These are phyloP conservation scores for Tillandsia leiboldiana DNA, from an alignment of 176 grass and related monocot species.

Conservation along the genomic window DNA sequence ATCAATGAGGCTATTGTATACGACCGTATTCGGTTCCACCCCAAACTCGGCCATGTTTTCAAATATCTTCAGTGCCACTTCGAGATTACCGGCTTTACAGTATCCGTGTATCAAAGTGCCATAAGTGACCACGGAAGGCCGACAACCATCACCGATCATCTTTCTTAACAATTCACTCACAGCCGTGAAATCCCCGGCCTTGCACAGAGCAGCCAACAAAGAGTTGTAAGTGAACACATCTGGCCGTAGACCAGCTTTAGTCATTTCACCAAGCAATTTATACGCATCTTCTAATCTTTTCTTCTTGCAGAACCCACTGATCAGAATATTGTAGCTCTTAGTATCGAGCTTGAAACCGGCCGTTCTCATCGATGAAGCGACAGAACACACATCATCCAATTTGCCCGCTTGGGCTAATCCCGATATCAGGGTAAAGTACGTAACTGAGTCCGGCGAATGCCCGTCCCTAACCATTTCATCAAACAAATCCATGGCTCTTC, in stretches of 20 bases:
- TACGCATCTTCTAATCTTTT: slow-evolving; percentile 41
- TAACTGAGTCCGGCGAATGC: slow-evolving; percentile 37
- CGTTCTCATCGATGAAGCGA: slow-evolving; percentile 38
- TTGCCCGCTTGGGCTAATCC: slow-evolving; percentile 50
- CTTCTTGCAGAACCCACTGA: slow-evolving; percentile 61
- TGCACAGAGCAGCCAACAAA: slow-evolving; percentile 51
- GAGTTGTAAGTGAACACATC: slow-evolving; percentile 68
- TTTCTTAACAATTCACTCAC: slow-evolving; percentile 40
- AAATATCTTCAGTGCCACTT: slow-evolving; percentile 59
- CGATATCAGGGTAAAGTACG: slow-evolving; percentile 69
- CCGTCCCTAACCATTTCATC: slow-evolving; percentile 47
- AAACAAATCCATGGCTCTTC: slow-evolving; percentile 51
- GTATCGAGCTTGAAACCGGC: slow-evolving; percentile 55
- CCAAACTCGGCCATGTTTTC: slow-evolving; percentile 34
- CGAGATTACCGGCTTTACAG: slow-evolving; percentile 54
- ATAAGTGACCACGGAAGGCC: slow-evolving; percentile 63
- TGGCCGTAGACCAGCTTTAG: slow-evolving; percentile 33
- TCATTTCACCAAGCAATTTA: slow-evolving; percentile 43
- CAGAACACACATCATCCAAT: slow-evolving; percentile 46
- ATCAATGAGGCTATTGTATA: slow-evolving; percentile 70
- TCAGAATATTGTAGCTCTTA: slow-evolving; percentile 62
- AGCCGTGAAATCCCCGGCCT: slow-evolving; percentile 42
- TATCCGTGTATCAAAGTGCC: slow-evolving; percentile 70
- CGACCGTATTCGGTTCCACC: slow-evolving; percentile 39
- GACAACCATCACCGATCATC: slow-evolving; percentile 57